Conservation (phyloP, 1,139 yeast genomes). For the Diutina sp. region DNA sequence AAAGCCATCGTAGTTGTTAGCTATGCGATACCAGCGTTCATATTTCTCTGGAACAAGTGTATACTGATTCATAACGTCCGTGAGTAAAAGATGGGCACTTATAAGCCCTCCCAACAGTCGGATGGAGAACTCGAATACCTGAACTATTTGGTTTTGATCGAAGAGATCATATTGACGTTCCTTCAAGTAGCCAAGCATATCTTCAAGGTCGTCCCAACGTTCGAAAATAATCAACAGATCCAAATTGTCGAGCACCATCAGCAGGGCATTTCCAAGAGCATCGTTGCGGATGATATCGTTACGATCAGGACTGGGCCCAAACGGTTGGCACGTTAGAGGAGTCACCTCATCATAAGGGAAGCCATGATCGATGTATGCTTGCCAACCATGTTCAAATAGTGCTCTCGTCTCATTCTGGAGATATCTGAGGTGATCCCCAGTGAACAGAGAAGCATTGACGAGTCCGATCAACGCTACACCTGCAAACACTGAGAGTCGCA, state of each 20-base stretch:
- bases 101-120: conserved; percentile 69
- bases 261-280: conserved; percentile 72
- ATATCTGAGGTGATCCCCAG: conserved; percentile 32
- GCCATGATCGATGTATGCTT: conserved; percentile 55
- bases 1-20: conserved; percentile 49
- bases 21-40: conserved; percentile 9
- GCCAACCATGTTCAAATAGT: conserved; percentile 68
- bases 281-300: conserved; percentile 56
- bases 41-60: conserved; percentile 3
- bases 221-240: conserved; percentile 70
- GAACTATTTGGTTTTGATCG: conserved; percentile 57
- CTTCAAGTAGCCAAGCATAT: conserved; percentile 35
- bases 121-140: conserved; percentile 78
- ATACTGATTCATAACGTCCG: conserved; percentile 24
- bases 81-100: conserved; percentile 56
- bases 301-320: conserved; percentile 48
- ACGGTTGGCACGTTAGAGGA: conserved; percentile 62
- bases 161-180: conserved; percentile 27
- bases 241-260: conserved; percentile 65
- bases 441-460: conserved; percentile 16
- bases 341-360: conserved; percentile 76
- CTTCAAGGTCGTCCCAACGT: conserved; percentile 42
- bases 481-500: neutral
- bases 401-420: conserved; percentile 38
- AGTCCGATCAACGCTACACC: neutral